Base-by-base conservation (phyloP, 2,329 filamentous ascomycete genomes). In the Penicillium sp. region DNA sequence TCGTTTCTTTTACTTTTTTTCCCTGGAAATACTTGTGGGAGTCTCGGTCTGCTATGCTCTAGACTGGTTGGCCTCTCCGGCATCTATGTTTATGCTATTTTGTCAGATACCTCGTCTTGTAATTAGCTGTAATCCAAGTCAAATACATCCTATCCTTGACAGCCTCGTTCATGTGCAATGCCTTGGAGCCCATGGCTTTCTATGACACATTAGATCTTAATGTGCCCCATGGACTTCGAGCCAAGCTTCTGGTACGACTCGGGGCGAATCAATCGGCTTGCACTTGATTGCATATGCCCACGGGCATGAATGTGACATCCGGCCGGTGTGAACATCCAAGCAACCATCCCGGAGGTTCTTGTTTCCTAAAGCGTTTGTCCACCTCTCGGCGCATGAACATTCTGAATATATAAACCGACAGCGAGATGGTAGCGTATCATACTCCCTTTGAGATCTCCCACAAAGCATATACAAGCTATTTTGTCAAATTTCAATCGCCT, bases 61-160 rank as follows among this genome's bases (percentile, higher is more conserved):
- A 45, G 49, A 48, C 34, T 24, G 51, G 24, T 46, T 38, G 42
- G 45, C 45, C 45, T 45, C 45, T 55, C 38, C 44, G 38, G 53
- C 53, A 54, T 62, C 45, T 59, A 14, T 27, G 53, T 18, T 18
- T 18, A 18, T 53, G 24, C 43, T 55, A 50, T 40, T 44, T 53
- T 65, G 62, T 63, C 66, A 70, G 67, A 70, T 72, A 71, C 67
- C 69, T 60, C 62, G 53, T 57, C 53, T 61, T 70, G 65, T 71
- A 70, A 50, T 59, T 67, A 67, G 59, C 52, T 60, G 58, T 63
- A 61, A 60, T 59, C 52, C 48, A 57, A 62, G 54, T 57, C 53
- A 60, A 39, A 66, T 62, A 63, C n/a, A 9, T 40, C 21, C 18
- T 10, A n/a, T 18, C 4, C 38, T 40, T 27, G 24, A 27, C 8